phyloP scores from a whole-genome alignment of 805 yeast species.

The Metschnikowia henanensis region DNA sequence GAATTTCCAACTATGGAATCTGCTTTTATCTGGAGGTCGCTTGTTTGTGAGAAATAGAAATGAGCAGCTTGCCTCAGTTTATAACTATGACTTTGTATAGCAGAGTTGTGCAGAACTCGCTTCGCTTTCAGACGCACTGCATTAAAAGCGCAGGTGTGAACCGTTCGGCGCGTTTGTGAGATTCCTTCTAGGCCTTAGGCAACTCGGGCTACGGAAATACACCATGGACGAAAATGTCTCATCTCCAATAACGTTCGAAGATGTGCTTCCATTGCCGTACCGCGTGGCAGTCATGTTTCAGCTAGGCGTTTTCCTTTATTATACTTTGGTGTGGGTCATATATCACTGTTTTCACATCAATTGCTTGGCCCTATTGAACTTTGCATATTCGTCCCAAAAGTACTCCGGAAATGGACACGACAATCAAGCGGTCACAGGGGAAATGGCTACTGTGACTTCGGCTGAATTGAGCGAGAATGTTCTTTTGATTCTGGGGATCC shows the following conservation, averaged over 20 bases:
- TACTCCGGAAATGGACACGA: constrained; percentile 25
- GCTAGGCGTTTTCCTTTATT: constrained; percentile 57
- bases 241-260: constrained; percentile 21
- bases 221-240: constrained; percentile 4
- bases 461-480: constrained; percentile 33
- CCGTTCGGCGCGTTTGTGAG: too few species aligned
- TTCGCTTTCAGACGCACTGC: too few species aligned
- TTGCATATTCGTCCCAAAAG: constrained; percentile 40
- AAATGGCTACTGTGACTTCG: constrained; percentile 28
- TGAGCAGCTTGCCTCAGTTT: too few species aligned
- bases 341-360: constrained; percentile 41
- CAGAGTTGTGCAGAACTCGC: too few species aligned
- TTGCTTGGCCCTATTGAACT: constrained; percentile 42
- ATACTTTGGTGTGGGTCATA: constrained; percentile 41
- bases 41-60: too few species aligned
- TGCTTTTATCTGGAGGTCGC: too few species aligned
- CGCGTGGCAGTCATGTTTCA: constrained; percentile 50
- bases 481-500: constrained; percentile 34
- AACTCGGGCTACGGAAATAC: too few species aligned
- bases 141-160: too few species aligned
- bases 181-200: too few species aligned
- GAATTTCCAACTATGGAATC: too few species aligned
- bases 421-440: constrained; percentile 29
- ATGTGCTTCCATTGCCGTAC: constrained; percentile 39
- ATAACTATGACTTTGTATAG: too few species aligned